Evolutionary conservation across 139 green algal species (phyloP).

Genomic region (Coccomyxa sp.): DNA sequence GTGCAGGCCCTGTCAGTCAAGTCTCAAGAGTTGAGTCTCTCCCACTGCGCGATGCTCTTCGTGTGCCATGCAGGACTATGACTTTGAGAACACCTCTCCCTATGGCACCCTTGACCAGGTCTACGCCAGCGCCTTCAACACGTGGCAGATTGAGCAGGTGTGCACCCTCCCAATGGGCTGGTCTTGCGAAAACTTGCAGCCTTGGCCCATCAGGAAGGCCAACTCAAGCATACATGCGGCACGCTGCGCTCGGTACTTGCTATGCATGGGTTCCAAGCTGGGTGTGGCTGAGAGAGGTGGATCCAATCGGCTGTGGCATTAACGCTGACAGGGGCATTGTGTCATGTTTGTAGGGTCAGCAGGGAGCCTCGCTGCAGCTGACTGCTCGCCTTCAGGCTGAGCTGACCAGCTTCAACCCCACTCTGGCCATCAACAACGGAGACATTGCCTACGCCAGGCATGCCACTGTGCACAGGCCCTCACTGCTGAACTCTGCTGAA

Average conservation of each 20-base stretch:
- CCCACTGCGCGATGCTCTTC: too few species aligned
- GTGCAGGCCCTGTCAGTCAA: background rate
- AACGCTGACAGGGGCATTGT: background rate
- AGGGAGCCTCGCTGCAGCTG: background rate
- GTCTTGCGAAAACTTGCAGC: background rate
- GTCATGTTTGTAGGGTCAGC: background rate
- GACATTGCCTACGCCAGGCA: conserved; percentile 46
- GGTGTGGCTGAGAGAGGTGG: background rate
- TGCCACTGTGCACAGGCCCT: background rate
- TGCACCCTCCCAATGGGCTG: too few species aligned
- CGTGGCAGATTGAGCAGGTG: background rate
- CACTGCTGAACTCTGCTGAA: background rate
- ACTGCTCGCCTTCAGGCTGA: background rate
- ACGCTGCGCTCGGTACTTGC: background rate
- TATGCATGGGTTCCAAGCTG: background rate
- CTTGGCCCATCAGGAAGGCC: background rate
- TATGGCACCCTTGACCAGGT: background rate
- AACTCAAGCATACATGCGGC: background rate
- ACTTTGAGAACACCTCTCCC: background rate
- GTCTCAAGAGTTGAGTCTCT: too few species aligned
- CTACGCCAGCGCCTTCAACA: background rate
- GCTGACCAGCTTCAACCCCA: background rate
- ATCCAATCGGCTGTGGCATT: background rate
- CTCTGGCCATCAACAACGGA: background rate
- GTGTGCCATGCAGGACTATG: background rate